These are phyloP conservation scores for Camellia oleifera DNA, from an alignment of 179 eudicot species.

Conservation along the genomic window DNA sequence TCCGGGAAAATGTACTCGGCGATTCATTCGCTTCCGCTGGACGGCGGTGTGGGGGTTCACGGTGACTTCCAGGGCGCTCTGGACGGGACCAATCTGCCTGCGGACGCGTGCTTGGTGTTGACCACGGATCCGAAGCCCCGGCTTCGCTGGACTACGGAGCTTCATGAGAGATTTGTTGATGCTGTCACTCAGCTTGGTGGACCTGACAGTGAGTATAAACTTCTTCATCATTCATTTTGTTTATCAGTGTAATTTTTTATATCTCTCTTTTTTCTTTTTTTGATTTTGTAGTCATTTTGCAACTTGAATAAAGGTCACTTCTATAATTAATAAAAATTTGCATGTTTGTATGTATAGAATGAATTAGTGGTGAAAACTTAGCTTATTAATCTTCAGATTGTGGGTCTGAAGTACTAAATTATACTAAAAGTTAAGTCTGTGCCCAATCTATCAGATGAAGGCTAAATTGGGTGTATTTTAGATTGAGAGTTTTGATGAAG, in stretches of 20 bases:
- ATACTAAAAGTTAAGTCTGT: neutral
- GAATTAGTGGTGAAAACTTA: too few species aligned
- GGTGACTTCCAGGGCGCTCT: constrained; percentile 23
- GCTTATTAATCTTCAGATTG: too few species aligned
- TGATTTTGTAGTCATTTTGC: neutral
- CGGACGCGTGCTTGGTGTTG: constrained; percentile 60
- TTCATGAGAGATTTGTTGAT: constrained; percentile 85
- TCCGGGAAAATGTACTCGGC: constrained; percentile 30
- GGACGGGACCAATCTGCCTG: constrained; percentile 32
- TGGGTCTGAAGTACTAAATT: neutral
- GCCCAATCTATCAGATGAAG: neutral
- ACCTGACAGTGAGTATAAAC: constrained; percentile 64
- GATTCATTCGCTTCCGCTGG: constrained; percentile 31
- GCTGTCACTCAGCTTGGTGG: constrained; percentile 98
- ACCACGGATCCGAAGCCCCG: constrained; percentile 92
- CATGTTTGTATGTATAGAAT: neutral
- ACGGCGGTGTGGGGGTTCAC: constrained; percentile 18
- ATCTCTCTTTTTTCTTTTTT: neutral
- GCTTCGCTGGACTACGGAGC: constrained; percentile 89
- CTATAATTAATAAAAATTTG: too few species aligned
- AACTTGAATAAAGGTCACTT: neutral
- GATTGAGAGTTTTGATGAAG: constrained; percentile 2
- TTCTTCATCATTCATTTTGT: neutral
- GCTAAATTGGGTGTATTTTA: neutral
- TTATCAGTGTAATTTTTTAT: neutral